Conservation (phyloP, 208 protist genomes). For the Novymonas esmeraldas region DNA sequence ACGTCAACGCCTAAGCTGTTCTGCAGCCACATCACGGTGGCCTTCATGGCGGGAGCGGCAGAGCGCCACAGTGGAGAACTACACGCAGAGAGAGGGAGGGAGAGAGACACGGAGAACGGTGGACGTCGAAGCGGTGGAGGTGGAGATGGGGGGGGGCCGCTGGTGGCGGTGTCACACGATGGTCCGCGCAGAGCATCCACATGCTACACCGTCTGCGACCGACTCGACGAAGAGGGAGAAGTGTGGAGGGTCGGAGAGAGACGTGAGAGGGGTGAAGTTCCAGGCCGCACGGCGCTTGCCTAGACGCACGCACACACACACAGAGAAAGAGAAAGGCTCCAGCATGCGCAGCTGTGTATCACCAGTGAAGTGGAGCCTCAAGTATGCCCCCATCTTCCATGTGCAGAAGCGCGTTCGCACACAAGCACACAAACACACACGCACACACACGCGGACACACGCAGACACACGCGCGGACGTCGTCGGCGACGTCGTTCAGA, state of each 20-base stretch:
- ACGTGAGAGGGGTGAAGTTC: too few species aligned
- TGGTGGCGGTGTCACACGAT: too few species aligned
- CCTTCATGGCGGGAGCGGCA: too few species aligned
- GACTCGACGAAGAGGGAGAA: too few species aligned
- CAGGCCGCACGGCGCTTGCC: too few species aligned
- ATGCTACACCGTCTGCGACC: too few species aligned
- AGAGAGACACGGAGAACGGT: background rate
- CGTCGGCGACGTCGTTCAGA: slow-evolving; percentile 12
- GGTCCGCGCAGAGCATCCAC: too few species aligned
- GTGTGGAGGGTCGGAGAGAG: too few species aligned
- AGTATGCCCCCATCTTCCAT: background rate
- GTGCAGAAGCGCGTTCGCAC: background rate
- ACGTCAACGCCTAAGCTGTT: slow-evolving; percentile 44
- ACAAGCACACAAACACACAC: background rate
- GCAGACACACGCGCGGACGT: too few species aligned
- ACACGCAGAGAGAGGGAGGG: slow-evolving; percentile 5
- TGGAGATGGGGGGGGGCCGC: too few species aligned
- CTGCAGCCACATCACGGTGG: slow-evolving; percentile 39
- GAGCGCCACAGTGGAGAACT: slow-evolving; percentile 1
- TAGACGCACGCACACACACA: background rate
- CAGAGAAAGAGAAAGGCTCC: background rate
- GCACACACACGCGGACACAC: background rate
- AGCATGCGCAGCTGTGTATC: background rate
- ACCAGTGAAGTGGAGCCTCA: background rate
- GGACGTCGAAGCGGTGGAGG: too few species aligned